Conservation (phyloP, 805 yeast genomes). For the Metschnikowia cubensis region DNA sequence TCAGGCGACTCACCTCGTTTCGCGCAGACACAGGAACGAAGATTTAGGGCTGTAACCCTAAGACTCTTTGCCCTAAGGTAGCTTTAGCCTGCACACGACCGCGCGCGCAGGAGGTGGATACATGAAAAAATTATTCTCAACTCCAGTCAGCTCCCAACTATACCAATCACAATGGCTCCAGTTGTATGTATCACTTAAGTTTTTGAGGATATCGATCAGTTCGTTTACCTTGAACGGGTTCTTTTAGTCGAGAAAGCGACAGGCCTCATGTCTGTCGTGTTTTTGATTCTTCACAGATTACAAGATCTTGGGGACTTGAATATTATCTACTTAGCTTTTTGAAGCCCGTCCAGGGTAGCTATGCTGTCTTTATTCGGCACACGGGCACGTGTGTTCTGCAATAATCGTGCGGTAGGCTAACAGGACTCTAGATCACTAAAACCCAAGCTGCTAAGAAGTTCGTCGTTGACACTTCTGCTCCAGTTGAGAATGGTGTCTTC, state of each 20-base stretch:
- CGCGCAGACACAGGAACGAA: background rate
- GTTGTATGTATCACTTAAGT: constrained; percentile 59
- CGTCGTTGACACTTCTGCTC: constrained; percentile 94
- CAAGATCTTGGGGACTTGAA: background rate
- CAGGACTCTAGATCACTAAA: constrained; percentile 69
- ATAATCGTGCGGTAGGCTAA: constrained; percentile 71
- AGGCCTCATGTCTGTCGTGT: background rate
- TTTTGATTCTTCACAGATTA: background rate
- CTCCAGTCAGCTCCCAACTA: constrained; percentile 4
- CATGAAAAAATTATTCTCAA: constrained; percentile 1
- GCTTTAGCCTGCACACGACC: constrained; percentile 7
- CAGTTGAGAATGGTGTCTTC: constrained; percentile 95
- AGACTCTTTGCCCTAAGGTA: background rate
- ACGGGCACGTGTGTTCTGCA: constrained; percentile 17
- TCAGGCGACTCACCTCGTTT: background rate
- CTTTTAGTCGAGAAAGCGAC: constrained; percentile 3
- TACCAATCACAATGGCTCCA: constrained; percentile 71
- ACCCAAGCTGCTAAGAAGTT: constrained; percentile 76
- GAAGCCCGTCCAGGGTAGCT: constrained; percentile 45
- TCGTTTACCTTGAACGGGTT: constrained; percentile 37
- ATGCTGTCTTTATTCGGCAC: constrained; percentile 41
- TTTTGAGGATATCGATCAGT: constrained; percentile 24
- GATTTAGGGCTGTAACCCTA: constrained; percentile 12
- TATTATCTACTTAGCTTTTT: constrained; percentile 13
- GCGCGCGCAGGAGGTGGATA: background rate